These are phyloP conservation scores for Aspergillus quadricinctus DNA, from an alignment of 2,329 filamentous ascomycete genomes.

Conservation along the genomic window DNA sequence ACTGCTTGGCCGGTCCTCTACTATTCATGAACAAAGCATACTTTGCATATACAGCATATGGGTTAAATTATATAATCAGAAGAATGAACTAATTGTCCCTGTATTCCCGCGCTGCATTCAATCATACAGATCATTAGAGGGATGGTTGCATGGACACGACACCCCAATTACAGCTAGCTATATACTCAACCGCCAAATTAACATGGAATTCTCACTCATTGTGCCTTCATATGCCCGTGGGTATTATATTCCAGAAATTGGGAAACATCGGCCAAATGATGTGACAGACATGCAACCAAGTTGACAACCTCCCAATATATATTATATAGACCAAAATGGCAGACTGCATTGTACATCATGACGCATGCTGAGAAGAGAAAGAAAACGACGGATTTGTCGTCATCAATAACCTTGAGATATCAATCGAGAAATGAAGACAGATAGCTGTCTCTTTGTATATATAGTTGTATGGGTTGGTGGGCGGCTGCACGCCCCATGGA, in stretches of 20 bases:
- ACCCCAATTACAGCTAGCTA: background rate
- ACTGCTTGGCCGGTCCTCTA: background rate
- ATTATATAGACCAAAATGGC: background rate
- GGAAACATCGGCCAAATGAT: background rate
- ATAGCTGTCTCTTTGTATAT: background rate
- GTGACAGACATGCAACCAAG: background rate
- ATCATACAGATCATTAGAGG: background rate
- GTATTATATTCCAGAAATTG: background rate
- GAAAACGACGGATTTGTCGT: background rate
- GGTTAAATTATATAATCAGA: background rate
- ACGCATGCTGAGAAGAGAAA: background rate
- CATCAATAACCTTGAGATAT: background rate
- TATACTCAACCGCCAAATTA: background rate
- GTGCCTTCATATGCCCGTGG: background rate
- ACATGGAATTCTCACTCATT: background rate
- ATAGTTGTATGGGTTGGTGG: background rate
- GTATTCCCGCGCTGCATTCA: background rate
- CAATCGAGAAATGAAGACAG: background rate
- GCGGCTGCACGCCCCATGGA: background rate
- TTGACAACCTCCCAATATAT: background rate
- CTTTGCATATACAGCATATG: background rate
- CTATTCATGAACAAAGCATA: background rate
- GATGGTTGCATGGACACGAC: background rate
- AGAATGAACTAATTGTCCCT: background rate
- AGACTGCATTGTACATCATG: background rate